Base-by-base conservation (phyloP, 2,329 filamentous ascomycete species). In the Clarireedia sp. region DNA sequence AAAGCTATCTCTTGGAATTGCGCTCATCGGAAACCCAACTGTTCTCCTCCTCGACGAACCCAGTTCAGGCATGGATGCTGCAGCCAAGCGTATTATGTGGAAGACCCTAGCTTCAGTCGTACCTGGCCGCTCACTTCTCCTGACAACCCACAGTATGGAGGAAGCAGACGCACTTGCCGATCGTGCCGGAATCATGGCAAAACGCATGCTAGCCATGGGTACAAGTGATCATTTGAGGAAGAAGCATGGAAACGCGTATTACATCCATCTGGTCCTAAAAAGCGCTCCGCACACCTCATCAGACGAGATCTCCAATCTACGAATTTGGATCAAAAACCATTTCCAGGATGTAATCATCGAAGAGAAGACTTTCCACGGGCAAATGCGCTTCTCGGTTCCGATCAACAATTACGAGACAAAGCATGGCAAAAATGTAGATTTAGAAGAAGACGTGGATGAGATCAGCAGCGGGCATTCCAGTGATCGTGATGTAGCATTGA, bases 91-190 rank as follows among this genome's bases (percentile, higher is more conserved):
- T 43, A 80, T 95, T 61, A 95, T 97, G 88, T 96, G 92, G 92
- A 82, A 82, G 55, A 95, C 90, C 0, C 76, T 96, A 0, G 81
- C 82, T 3, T 79, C 83, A 1, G 84, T 91, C 3, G 84, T 86
- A 0, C 80, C 83, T 0, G 90, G 90, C 0, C 81, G 91, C n/a
- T 88, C 86, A 0, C 81, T 96, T 16, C 76, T 97, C 1, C 78
- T 97, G 17, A 96, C 92, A 0, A 96, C 92, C 0, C 92, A 97
- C 70, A 89, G 83, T 48, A 96, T 96, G 90, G 91, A 96, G 69
- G 92, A 96, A 72, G 92, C 91, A 0, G 90, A 95, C 66, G 90
- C 90, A 0, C 77, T 97, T 2, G 91, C 91, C 0, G 83, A 83
- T 29, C 80, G 90, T 1, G 90, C 87, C 0, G 92, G 90, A 12